phyloP scores from a whole-genome alignment of 768 basidiomycete species.

The Trametes sanguinea region DNA sequence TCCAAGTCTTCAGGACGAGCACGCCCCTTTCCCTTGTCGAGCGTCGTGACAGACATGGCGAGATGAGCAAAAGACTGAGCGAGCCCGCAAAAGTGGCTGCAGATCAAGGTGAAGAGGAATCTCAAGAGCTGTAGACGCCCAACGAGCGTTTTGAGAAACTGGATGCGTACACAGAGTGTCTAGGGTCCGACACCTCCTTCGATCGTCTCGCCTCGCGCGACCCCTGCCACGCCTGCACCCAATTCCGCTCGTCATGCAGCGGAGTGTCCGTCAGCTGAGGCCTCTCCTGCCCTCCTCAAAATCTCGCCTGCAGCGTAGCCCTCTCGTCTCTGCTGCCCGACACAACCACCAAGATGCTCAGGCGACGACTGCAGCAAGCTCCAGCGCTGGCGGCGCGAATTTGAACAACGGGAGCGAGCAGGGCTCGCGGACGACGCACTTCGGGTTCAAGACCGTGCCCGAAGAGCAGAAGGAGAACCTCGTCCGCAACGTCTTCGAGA shows the following conservation, averaged over 20 bases:
- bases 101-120: background rate
- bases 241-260: constrained; percentile 18
- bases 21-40: constrained; percentile 49
- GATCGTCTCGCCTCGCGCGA: constrained; percentile 1
- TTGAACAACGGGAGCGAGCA: constrained; percentile 10
- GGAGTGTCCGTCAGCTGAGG: constrained; percentile 20
- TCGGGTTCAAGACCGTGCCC: constrained; percentile 90
- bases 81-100: background rate
- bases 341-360: constrained; percentile 19
- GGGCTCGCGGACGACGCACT: constrained; percentile 66
- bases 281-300: constrained; percentile 11
- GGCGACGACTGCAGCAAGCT: background rate
- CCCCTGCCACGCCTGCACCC: constrained; percentile 9
- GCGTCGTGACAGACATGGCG: constrained; percentile 20
- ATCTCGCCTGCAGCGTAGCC: background rate
- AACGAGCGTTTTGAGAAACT: constrained; percentile 7
- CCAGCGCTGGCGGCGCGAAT: background rate
- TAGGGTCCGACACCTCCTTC: background rate
- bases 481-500: constrained; percentile 92
- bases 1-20: constrained; percentile 22
- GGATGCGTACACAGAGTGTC: constrained; percentile 13
- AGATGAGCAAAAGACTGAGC: background rate
- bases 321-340: background rate
- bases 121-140: background rate
- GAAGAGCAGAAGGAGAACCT: constrained; percentile 86